Evolutionary conservation across 169 alveolate genomes (phyloP).

Genomic region (Eimeria necatrix): DNA sequence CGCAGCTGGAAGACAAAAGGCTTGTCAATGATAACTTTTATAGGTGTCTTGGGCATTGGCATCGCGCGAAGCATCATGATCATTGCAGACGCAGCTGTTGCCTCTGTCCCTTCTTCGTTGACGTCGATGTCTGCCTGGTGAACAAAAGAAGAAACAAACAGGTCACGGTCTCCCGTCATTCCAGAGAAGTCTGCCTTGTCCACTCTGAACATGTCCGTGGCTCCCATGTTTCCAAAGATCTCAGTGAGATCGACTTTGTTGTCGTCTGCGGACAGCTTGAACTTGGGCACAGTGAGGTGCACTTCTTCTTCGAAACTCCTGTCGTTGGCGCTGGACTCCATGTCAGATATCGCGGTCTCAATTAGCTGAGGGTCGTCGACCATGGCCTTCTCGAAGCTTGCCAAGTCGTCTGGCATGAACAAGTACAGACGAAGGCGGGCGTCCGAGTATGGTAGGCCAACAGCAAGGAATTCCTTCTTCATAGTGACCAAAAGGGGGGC

Average conservation of each 20-base stretch:
- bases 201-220: constrained; percentile 51
- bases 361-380: not conserved
- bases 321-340: constrained; percentile 12
- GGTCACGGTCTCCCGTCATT: constrained; percentile 59
- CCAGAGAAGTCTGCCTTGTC: constrained; percentile 65
- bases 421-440: constrained; percentile 52
- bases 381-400: constrained; percentile 32
- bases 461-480: constrained; percentile 14
- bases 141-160: constrained; percentile 69
- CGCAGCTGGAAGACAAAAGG: constrained; percentile 77
- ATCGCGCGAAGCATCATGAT: constrained; percentile 59
- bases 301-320: constrained; percentile 32
- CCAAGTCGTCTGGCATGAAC: constrained; percentile 50
- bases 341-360: not conserved
- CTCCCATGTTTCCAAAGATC: constrained; percentile 33
- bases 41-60: constrained; percentile 8
- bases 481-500: constrained; percentile 38
- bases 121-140: constrained; percentile 78
- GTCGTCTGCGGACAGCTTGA: constrained; percentile 57
- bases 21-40: constrained; percentile 27
- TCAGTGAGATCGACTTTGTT: constrained; percentile 68
- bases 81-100: constrained; percentile 79
- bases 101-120: constrained; percentile 77
- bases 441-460: constrained; percentile 71
- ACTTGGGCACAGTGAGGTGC: constrained; percentile 47